Conservation (phyloP, 164 flowering plant species). For the Platanus orientalis region DNA sequence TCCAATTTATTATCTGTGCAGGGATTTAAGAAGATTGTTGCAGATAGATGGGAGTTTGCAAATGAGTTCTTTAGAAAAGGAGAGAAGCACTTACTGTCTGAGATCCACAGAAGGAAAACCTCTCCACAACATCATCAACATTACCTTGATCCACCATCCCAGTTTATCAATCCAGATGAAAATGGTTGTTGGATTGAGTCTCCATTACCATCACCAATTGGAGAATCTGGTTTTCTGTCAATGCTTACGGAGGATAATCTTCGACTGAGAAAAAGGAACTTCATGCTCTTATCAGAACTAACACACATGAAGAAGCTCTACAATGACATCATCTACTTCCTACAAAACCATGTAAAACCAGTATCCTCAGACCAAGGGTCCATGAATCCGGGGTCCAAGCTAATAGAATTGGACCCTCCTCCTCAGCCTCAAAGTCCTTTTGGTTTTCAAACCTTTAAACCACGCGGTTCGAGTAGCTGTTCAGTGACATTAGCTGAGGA, state of each 20-base stretch:
- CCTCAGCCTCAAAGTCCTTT: conserved; percentile 13
- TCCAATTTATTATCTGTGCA: conserved; percentile 1
- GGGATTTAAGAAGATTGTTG: conserved; percentile 36
- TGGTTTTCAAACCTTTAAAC: conserved; percentile 9
- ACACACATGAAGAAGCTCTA: conserved; percentile 72
- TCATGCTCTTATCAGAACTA: conserved; percentile 56
- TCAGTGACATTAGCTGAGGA: conserved; percentile 17
- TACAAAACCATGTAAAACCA: conserved; percentile 70
- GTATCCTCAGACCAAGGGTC: conserved; percentile 39
- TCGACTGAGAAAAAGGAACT: conserved; percentile 57
- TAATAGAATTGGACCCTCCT: conserved; percentile 22
- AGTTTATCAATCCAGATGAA: conserved; percentile 40
- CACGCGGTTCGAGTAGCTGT: conserved; percentile 4
- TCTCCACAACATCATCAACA: conserved; percentile 32
- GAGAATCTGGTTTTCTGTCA: conserved; percentile 7
- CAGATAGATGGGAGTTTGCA: no score
- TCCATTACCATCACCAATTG: neutral
- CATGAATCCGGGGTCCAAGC: conserved; percentile 14
- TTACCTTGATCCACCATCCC: conserved; percentile 23
- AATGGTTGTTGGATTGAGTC: conserved; percentile 37
- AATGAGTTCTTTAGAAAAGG: conserved; percentile 37
- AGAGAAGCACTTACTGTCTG: conserved; percentile 49
- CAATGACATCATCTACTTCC: no score
- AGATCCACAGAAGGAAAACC: conserved; percentile 70
- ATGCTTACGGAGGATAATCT: conserved; percentile 65